Conservation (phyloP, 768 basidiomycete genomes). For the Mycena sanguinolenta region DNA sequence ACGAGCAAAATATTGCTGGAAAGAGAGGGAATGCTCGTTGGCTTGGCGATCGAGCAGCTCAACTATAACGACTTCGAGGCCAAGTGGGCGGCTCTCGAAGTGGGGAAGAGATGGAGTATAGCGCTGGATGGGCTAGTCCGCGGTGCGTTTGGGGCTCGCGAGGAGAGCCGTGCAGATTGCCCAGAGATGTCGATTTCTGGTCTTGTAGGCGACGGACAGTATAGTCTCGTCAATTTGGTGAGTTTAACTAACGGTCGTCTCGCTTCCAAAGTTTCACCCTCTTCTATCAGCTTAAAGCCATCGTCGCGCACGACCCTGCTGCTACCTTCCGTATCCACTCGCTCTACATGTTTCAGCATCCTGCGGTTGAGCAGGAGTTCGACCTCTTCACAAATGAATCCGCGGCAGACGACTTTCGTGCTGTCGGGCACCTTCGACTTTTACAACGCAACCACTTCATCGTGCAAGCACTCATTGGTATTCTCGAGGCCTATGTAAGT, state of each 20-base stretch:
- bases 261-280: not conserved
- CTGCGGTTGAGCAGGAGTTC: slow-evolving; percentile 1
- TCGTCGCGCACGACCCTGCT: too few species aligned
- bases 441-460: too few species aligned
- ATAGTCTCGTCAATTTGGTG: too few species aligned
- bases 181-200: slow-evolving; percentile 16
- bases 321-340: too few species aligned
- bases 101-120: not conserved
- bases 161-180: slow-evolving; percentile 16
- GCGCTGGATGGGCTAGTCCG: slow-evolving; percentile 14
- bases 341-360: slow-evolving; percentile 4
- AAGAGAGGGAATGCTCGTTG: too few species aligned
- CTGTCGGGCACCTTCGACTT: slow-evolving; percentile 4
- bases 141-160: slow-evolving; percentile 10
- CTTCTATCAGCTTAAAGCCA: slow-evolving; percentile 6
- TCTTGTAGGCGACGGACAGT: too few species aligned
- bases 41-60: too few species aligned
- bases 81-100: not conserved
- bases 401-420: slow-evolving; percentile 12
- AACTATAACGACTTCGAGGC: slow-evolving; percentile 16
- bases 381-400: not conserved
- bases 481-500: slow-evolving; percentile 20
- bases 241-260: not conserved
- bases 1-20: too few species aligned
- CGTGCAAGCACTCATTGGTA: slow-evolving; percentile 1